Conservation (phyloP, 176 grass and related monocot species). For the Raddia distichophylla region DNA sequence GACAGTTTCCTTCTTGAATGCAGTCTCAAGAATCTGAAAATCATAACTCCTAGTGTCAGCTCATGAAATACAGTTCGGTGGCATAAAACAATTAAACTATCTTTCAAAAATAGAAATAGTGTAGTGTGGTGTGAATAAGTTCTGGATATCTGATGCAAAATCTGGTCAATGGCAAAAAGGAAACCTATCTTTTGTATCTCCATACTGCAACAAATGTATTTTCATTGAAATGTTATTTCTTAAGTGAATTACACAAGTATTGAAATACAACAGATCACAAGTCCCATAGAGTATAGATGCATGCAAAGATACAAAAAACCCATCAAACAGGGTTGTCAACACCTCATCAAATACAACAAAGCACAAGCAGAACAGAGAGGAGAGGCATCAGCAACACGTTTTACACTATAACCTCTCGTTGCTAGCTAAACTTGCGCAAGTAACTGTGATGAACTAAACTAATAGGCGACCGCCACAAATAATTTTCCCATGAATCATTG, state of each 20-base stretch:
- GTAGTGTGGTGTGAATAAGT: neutral
- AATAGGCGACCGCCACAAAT: neutral
- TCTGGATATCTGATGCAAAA: neutral
- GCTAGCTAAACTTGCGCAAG: neutral
- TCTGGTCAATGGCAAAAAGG: neutral
- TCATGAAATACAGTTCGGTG: neutral
- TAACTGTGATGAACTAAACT: neutral
- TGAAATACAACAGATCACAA: neutral
- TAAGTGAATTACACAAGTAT: neutral
- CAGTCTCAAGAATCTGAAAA: constrained; percentile 94
- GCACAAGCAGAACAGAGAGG: neutral
- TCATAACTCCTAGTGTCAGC: neutral
- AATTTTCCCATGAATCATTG: neutral
- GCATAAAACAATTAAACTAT: neutral
- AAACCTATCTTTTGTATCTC: neutral
- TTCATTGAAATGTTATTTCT: neutral
- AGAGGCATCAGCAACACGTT: neutral
- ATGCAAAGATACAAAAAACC: neutral
- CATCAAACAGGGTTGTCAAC: neutral
- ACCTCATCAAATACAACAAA: neutral
- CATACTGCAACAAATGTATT: neutral
- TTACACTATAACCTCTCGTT: neutral
- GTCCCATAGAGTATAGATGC: neutral
- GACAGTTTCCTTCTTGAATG: constrained; percentile 98
- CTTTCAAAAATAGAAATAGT: constrained; percentile 9